These are phyloP conservation scores for Nymphaea thermarum DNA, from an alignment of 164 flowering plant genomes.

Conservation along the genomic window DNA sequence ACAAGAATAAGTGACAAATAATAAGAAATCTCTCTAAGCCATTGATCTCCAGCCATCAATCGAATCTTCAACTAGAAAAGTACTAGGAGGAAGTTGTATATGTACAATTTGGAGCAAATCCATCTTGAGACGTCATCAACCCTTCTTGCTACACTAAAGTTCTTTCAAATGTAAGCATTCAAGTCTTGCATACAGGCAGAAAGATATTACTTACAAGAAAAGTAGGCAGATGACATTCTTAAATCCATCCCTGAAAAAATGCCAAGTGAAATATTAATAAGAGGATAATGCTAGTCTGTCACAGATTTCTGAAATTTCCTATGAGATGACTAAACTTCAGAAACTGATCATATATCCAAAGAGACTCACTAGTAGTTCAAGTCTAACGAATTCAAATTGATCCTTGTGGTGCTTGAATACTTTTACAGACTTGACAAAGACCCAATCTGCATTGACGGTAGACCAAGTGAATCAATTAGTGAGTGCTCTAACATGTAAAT, in stretches of 20 bases:
- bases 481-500: background rate
- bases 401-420: background rate
- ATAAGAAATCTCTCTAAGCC: background rate
- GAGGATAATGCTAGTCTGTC: background rate
- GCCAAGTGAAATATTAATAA: background rate
- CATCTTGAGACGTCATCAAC: background rate
- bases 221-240: background rate
- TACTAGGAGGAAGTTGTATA: background rate
- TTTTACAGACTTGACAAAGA: background rate
- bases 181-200: background rate
- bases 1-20: background rate
- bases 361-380: too few species aligned
- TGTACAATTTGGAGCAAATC: background rate
- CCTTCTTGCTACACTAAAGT: background rate
- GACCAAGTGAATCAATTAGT: background rate
- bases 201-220: background rate
- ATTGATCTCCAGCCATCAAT: background rate
- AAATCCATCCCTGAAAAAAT: background rate
- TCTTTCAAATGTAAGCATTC: background rate
- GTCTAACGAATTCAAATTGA: background rate
- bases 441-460: background rate
- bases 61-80: background rate
- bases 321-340: background rate
- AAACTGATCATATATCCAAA: background rate
- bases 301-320: background rate